Percentiles rank a stretch among this genome's conserved stretches.
These are phyloP conservation scores for Populus euphratica DNA, from an alignment of 345 rosid species.

Conservation along the genomic window DNA sequence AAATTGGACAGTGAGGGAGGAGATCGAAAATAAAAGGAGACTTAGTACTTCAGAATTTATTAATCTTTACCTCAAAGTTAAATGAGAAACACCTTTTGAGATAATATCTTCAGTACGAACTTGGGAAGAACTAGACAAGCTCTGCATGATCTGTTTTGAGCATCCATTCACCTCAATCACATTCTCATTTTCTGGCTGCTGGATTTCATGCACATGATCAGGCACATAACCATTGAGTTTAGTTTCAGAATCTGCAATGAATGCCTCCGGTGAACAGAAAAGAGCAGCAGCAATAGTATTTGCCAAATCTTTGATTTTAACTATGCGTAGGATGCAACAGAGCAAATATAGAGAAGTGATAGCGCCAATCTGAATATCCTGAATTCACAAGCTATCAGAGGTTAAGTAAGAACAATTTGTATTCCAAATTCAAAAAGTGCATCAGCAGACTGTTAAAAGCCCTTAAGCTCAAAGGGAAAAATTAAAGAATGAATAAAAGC, in stretches of 20 bases:
- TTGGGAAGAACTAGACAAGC: conserved; percentile 37
- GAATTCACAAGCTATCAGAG: conserved; percentile 31
- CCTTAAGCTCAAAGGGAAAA: background rate
- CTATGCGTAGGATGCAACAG: conserved; percentile 90
- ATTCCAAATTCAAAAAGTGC: background rate
- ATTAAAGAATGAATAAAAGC: conserved; percentile 3
- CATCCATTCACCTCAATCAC: conserved; percentile 28
- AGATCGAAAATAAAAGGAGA: background rate
- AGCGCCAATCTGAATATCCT: conserved; percentile 66
- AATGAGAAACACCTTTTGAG: conserved; percentile 32
- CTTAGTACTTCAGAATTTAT: background rate
- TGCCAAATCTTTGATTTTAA: conserved; percentile 95
- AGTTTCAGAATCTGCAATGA: conserved; percentile 43
- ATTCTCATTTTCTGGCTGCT: conserved; percentile 35
- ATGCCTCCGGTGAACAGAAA: conserved; percentile 66
- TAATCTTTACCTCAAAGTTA: conserved; percentile 58
- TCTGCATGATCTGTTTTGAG: conserved; percentile 31
- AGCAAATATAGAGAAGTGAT: conserved; percentile 82
- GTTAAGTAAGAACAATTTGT: conserved; percentile 16
- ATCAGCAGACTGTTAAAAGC: background rate
- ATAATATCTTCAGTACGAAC: conserved; percentile 36
- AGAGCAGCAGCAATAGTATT: conserved; percentile 86
- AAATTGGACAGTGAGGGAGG: background rate
- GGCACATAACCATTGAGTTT: conserved; percentile 51
- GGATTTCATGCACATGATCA: conserved; percentile 41